Base-by-base conservation (phyloP, 768 basidiomycete species). In the Porpolomopsis calyptriformis region DNA sequence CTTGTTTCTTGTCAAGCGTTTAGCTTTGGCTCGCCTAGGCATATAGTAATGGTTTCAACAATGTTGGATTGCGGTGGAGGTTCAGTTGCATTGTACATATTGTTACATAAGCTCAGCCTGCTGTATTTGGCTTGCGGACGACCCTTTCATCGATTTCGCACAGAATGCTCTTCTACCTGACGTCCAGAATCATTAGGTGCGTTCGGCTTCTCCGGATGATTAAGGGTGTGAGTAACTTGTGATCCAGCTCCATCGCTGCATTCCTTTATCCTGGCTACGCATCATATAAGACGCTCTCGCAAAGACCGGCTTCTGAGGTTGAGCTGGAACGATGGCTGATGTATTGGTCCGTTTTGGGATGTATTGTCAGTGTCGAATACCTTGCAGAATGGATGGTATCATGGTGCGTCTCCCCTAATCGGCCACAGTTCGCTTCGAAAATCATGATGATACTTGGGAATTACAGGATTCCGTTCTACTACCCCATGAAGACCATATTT, bases 251-350 rank as follows among this genome's bases (percentile, higher is more conserved):
- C n/a, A 63, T 75, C 27, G 71, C 70, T 4, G 87, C 82, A 16
- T 93, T 90, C 64, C 74, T 93, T 33, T 94, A 97, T 61, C 92
- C 92, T 0, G 86, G 85, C 19, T 97, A 97, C 65, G 87, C 90
- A 24, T 92, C 89, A n/a, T 97, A 93, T 70, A 97, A 97, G 70
- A 80, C 87, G 0, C 76, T 97, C 25, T 84, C 85, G 29, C 80
- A 85, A 54, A 73, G 88, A n/a, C 87, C 87, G 16, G 85, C 86
- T 1, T 82, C 82, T 0, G 86, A 89, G 55, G 76, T 72, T 42
- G 88, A 90, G 37, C 70, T 93, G 7, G 93, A 96, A 60, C 71
- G 90, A 64, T 96, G 93, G 91, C 73, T 97, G 45, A 93, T 91
- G 87, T 97, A 96, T 56, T 97, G 93, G 92, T 81, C 80, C n/a